Evolutionary conservation across 495 filamentous ascomycete species (phyloP).

Genomic region (Aspergillus sclerotioniger): DNA sequence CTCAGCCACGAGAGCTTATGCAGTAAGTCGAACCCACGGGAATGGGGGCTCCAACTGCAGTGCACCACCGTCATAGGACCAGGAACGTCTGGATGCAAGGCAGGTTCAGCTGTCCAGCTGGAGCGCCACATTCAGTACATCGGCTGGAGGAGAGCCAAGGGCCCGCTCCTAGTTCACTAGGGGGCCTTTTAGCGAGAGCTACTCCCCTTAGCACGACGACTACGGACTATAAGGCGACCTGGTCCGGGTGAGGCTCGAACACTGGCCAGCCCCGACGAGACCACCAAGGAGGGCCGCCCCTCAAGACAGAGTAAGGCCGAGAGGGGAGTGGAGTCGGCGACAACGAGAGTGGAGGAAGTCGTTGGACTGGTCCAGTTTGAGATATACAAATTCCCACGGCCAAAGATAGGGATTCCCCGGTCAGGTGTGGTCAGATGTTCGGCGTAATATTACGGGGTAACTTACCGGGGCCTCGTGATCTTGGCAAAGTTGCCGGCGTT

Average conservation of each 20-base stretch:
- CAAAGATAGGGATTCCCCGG: too few species aligned
- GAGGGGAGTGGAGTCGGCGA: not conserved
- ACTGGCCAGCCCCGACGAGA: not conserved
- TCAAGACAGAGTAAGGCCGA: not conserved
- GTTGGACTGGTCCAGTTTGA: not conserved
- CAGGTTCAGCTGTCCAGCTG: constrained; percentile 34
- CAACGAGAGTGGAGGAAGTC: too few species aligned
- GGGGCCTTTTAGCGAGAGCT: constrained; percentile 15
- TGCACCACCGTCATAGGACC: constrained; percentile 17
- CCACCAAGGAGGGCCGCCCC: not conserved
- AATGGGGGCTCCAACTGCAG: constrained; percentile 10
- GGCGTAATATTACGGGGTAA: too few species aligned
- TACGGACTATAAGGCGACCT: constrained; percentile 19
- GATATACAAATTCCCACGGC: not conserved
- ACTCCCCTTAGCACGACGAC: constrained; percentile 2
- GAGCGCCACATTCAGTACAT: constrained; percentile 28
- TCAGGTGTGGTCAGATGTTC: too few species aligned
- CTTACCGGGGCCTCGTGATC: too few species aligned
- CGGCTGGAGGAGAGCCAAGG: constrained; percentile 6
- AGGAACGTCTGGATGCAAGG: constrained; percentile 17
- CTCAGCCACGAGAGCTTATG: constrained; percentile 29
- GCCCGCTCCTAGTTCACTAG: constrained; percentile 23
- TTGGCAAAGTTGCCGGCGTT: not conserved
- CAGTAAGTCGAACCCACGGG: constrained; percentile 14
- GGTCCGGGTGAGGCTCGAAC: constrained; percentile 20